Percentiles rank a stretch among this genome's conserved stretches.
Evolutionary conservation across 2,329 filamentous ascomycete species (phyloP).

Genomic region (Penicillium hordei): DNA sequence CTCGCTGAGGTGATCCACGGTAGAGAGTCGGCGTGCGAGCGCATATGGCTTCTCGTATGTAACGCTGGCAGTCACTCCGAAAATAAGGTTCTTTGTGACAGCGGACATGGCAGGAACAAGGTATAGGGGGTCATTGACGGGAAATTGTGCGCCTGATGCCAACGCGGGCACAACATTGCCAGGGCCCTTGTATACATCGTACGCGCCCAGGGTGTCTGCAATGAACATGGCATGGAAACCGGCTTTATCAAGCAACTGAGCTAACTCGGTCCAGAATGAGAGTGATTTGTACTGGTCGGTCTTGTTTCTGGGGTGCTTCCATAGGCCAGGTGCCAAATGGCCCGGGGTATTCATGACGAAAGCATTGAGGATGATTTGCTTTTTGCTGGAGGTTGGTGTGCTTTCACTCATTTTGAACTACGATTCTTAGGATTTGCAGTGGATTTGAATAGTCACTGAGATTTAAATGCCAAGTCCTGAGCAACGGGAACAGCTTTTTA

Average conservation of each 20-base stretch:
- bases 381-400: constrained; percentile 11
- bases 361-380: constrained; percentile 45
- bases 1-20: constrained; percentile 51
- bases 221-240: constrained; percentile 51
- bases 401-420: constrained; percentile 1
- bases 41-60: constrained; percentile 56
- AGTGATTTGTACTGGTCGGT: constrained; percentile 36
- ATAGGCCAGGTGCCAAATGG: constrained; percentile 42
- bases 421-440: background rate
- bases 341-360: constrained; percentile 46
- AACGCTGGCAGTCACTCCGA: constrained; percentile 53
- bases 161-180: constrained; percentile 26
- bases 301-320: constrained; percentile 31
- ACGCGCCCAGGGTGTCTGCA: constrained; percentile 47
- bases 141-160: constrained; percentile 38
- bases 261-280: constrained; percentile 48
- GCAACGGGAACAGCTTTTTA: background rate
- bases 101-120: constrained; percentile 47
- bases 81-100: constrained; percentile 45
- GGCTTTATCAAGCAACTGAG: constrained; percentile 46
- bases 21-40: constrained; percentile 53
- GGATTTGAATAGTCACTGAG: background rate
- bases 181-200: constrained; percentile 45
- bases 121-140: constrained; percentile 38
- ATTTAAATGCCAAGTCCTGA: background rate